Conservation (phyloP, 106 monocot species). For the Acorus gramineus region DNA sequence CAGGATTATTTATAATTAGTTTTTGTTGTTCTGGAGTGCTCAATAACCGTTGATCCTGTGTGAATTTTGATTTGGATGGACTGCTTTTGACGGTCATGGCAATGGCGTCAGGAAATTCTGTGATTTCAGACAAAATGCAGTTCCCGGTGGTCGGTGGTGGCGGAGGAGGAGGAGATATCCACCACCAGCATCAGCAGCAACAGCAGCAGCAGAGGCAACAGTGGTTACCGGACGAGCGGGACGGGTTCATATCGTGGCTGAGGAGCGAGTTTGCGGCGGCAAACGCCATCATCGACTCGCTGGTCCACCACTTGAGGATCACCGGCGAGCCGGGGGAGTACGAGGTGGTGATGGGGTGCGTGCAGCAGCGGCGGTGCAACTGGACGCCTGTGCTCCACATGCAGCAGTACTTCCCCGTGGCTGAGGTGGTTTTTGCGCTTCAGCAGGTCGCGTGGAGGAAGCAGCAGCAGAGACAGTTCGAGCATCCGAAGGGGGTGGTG, state of each 20-base stretch:
- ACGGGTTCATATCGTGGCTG: slow-evolving; percentile 55
- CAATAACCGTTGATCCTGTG: no score
- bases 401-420: slow-evolving; percentile 58
- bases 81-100: no score
- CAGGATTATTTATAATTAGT: no score
- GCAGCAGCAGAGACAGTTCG: slow-evolving; percentile 28
- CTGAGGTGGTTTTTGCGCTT: slow-evolving; percentile 35
- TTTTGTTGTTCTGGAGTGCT: no score
- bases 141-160: neutral
- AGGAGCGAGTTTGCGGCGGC: slow-evolving; percentile 59
- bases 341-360: slow-evolving; percentile 21
- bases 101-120: no score
- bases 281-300: slow-evolving; percentile 55
- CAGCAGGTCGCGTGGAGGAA: slow-evolving; percentile 46
- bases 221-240: slow-evolving; percentile 45
- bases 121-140: neutral
- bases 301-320: slow-evolving; percentile 37
- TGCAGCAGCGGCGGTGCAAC: slow-evolving; percentile 41
- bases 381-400: slow-evolving; percentile 59
- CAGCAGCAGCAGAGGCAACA: neutral
- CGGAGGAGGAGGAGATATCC: neutral
- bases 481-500: slow-evolving; percentile 5
- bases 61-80: no score
- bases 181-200: slow-evolving; percentile 7
- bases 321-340: slow-evolving; percentile 40